A percentile compares a stretch with the other conserved stretches of the same genome.
Conservation (phyloP, 345 rosid genomes). For the Nasturtium officinale region DNA sequence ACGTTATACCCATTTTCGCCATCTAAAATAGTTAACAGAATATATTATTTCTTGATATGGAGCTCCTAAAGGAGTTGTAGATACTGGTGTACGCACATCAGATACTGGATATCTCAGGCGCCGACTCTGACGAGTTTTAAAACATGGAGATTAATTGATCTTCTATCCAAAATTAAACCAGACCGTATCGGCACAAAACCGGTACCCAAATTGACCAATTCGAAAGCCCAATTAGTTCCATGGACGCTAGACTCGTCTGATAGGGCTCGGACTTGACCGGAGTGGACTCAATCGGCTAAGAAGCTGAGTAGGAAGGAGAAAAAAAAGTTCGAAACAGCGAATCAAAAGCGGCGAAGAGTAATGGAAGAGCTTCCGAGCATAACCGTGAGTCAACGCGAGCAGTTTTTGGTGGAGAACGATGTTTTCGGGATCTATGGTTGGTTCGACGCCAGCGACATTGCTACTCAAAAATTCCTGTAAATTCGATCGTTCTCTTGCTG, state of each 20-base stretch:
- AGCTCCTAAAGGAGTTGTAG: too few relatives aligned
- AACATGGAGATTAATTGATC: too few relatives aligned
- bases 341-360: conserved; percentile 22
- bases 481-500: not conserved
- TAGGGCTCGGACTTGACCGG: conserved; percentile 20
- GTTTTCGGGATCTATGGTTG: conserved; percentile 61
- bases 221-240: not conserved
- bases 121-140: too few relatives aligned
- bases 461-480: conserved; percentile 57
- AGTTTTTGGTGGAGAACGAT: conserved; percentile 57
- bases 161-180: too few relatives aligned
- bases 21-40: too few relatives aligned
- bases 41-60: too few relatives aligned
- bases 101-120: too few relatives aligned
- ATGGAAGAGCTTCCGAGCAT: conserved; percentile 48
- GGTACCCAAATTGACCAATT: not conserved
- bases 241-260: not conserved
- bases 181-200: too few relatives aligned
- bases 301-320: conserved; percentile 12
- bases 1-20: too few relatives aligned
- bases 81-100: too few relatives aligned
- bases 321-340: not conserved
- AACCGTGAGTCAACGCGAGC: conserved; percentile 73
- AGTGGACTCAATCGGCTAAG: conserved; percentile 18
- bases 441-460: conserved; percentile 54